A percentile compares a stretch with the other conserved stretches of the same genome.
These are phyloP conservation scores for Russula olivacea DNA, from an alignment of 768 basidiomycete genomes.

Conservation along the genomic window DNA sequence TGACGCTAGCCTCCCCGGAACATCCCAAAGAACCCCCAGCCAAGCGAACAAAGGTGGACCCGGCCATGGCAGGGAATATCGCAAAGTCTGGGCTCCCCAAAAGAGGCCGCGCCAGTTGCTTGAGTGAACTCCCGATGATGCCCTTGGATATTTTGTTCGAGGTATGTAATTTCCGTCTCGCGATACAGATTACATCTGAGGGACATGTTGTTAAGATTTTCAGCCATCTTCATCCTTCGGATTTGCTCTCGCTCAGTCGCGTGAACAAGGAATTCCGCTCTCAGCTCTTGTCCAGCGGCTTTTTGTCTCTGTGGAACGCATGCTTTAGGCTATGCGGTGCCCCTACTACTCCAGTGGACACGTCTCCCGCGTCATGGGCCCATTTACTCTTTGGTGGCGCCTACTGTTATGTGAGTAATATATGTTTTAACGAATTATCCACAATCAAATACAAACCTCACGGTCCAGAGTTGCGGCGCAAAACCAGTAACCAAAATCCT, in stretches of 20 bases:
- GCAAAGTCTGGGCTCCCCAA: not conserved
- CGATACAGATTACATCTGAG: not conserved
- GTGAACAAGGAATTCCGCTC: constrained; percentile 30
- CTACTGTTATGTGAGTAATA: constrained; percentile 15
- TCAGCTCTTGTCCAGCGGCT: constrained; percentile 26
- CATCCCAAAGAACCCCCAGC: not conserved
- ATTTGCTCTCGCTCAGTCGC: constrained; percentile 31
- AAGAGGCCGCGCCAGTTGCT: constrained; percentile 5
- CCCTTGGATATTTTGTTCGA: constrained; percentile 31
- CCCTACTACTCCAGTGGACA: constrained; percentile 17
- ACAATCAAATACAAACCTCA: not conserved
- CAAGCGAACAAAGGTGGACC: not conserved
- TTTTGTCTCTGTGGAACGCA: constrained; percentile 30
- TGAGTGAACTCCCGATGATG: constrained; percentile 24
- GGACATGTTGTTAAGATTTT: constrained; percentile 30
- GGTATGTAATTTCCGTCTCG: constrained; percentile 18
- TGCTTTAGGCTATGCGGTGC: not conserved
- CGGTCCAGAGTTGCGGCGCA: constrained; percentile 15
- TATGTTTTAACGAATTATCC: not conserved
- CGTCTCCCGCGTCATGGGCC: constrained; percentile 16
- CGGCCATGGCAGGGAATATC: too few species aligned
- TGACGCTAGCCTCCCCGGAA: not conserved
- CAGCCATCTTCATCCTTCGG: constrained; percentile 30
- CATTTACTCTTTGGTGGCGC: constrained; percentile 19
- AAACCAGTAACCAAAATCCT: constrained; percentile 15